Evolutionary conservation across 129 eudicot genomes (phyloP).

Genomic region (Calendula officinalis): DNA sequence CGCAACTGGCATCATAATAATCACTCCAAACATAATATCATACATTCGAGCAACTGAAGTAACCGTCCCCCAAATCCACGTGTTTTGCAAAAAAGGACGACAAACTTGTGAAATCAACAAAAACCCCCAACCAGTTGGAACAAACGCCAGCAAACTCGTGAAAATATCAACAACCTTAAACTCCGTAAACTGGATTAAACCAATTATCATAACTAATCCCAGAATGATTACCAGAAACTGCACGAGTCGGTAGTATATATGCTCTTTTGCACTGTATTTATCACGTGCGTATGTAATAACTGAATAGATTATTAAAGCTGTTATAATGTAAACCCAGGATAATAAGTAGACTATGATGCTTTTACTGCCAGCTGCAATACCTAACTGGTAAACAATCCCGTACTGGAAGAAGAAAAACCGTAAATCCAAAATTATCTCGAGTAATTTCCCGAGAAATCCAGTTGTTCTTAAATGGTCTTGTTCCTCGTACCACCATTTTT

Average conservation of each 20-base stretch:
- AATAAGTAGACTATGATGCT: slow-evolving; percentile 77
- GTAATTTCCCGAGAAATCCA: slow-evolving; percentile 63
- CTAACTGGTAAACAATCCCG: slow-evolving; percentile 77
- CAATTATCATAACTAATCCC: slow-evolving; percentile 44
- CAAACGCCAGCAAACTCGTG: slow-evolving; percentile 77
- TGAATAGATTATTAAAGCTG: slow-evolving; percentile 50
- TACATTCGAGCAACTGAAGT: slow-evolving; percentile 69
- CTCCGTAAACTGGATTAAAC: slow-evolving; percentile 47
- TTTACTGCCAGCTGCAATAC: slow-evolving; percentile 67
- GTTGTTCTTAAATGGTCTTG: slow-evolving; percentile 89
- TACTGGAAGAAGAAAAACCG: slow-evolving; percentile 92
- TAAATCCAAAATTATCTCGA: slow-evolving; percentile 69
- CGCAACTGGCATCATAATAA: slow-evolving; percentile 70
- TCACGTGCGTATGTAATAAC: slow-evolving; percentile 60
- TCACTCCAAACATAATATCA: slow-evolving; percentile 78
- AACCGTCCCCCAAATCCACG: slow-evolving; percentile 57
- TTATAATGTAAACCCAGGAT: slow-evolving; percentile 69
- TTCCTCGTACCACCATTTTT: slow-evolving; percentile 89
- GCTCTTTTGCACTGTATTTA: slow-evolving; percentile 58
- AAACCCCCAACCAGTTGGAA: slow-evolving; percentile 92
- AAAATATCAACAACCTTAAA: slow-evolving; percentile 60
- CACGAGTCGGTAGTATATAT: slow-evolving; percentile 77
- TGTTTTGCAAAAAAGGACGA: slow-evolving; percentile 52
- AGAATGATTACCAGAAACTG: slow-evolving; percentile 67
- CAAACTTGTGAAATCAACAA: slow-evolving; percentile 77